Percentiles rank a stretch among this genome's conserved stretches.
These are phyloP conservation scores for Syzygium oleosum DNA, from an alignment of 345 rosid species.

Conservation along the genomic window DNA sequence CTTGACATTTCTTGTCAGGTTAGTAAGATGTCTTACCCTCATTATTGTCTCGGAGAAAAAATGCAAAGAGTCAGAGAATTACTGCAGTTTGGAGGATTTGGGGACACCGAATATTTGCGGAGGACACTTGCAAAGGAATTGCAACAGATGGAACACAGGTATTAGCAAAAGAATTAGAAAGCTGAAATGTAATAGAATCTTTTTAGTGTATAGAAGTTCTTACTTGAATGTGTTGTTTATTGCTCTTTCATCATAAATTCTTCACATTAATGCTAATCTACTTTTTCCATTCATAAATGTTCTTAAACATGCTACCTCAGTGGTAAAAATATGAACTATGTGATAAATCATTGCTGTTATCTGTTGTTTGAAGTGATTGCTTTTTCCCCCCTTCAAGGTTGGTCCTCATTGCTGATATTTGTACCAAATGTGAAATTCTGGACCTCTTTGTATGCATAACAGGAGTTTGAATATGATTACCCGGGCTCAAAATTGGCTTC, in stretches of 20 bases:
- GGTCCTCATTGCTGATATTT: too few relatives aligned
- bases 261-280: too few relatives aligned
- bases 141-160: conserved; percentile 70
- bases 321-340: too few relatives aligned
- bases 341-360: too few relatives aligned
- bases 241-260: too few relatives aligned
- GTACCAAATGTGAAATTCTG: not conserved
- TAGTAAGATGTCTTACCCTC: not conserved
- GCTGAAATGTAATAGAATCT: not conserved
- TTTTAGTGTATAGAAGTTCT: not conserved
- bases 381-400: too few relatives aligned
- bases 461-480: not conserved
- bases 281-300: too few relatives aligned
- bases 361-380: too few relatives aligned
- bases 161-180: not conserved
- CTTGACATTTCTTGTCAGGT: too few relatives aligned
- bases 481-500: not conserved
- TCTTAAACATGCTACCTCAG: too few relatives aligned
- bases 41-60: too few relatives aligned
- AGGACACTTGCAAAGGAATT: conserved; percentile 71
- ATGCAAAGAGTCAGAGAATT: not conserved
- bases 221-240: too few relatives aligned
- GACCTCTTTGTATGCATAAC: not conserved
- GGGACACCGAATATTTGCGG: conserved; percentile 36
- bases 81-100: conserved; percentile 35